A percentile compares a stretch with the other conserved stretches of the same genome.
Conservation (phyloP, 2,329 filamentous ascomycete species). For the Remersonia thermophila region DNA sequence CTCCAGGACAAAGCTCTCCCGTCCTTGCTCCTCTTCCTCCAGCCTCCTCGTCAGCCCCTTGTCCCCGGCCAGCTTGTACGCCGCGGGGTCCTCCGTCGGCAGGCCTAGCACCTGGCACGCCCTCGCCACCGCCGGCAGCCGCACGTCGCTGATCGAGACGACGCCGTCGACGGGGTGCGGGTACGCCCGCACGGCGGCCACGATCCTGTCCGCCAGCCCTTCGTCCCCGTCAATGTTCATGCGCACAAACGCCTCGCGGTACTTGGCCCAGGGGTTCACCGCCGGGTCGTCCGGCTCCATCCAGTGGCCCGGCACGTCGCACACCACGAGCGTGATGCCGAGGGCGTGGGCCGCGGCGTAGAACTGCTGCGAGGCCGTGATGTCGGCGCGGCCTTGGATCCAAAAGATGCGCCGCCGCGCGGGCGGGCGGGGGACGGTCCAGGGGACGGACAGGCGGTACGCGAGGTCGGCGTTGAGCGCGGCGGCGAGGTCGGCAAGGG, state of each 20-base stretch:
- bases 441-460: slow-evolving; percentile 2
- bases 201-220: slow-evolving; percentile 20
- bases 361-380: slow-evolving; percentile 6
- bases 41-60: slow-evolving; percentile 21
- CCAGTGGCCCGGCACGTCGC: slow-evolving; percentile 28
- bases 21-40: slow-evolving; percentile 9
- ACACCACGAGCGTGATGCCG: slow-evolving; percentile 25
- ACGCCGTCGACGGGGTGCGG: slow-evolving; percentile 24
- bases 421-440: not conserved
- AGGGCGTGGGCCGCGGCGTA: slow-evolving; percentile 21
- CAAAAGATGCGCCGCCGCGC: slow-evolving; percentile 7
- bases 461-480: not conserved
- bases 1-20: slow-evolving; percentile 11
- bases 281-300: slow-evolving; percentile 17
- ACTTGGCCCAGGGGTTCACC: slow-evolving; percentile 10
- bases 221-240: slow-evolving; percentile 20
- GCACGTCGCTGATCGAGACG: slow-evolving; percentile 24
- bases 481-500: not conserved
- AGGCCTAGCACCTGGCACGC: slow-evolving; percentile 23
- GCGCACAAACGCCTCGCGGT: slow-evolving; percentile 23
- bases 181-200: slow-evolving; percentile 16
- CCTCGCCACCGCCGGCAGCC: slow-evolving; percentile 19
- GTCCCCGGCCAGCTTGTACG: slow-evolving; percentile 21
- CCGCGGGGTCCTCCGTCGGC: slow-evolving; percentile 19
- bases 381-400: slow-evolving; percentile 11